A percentile compares a stretch with the other conserved stretches of the same genome.
Evolutionary conservation across 2,329 filamentous ascomycete species (phyloP).

Genomic region (Sporothrix brunneoviolacea): DNA sequence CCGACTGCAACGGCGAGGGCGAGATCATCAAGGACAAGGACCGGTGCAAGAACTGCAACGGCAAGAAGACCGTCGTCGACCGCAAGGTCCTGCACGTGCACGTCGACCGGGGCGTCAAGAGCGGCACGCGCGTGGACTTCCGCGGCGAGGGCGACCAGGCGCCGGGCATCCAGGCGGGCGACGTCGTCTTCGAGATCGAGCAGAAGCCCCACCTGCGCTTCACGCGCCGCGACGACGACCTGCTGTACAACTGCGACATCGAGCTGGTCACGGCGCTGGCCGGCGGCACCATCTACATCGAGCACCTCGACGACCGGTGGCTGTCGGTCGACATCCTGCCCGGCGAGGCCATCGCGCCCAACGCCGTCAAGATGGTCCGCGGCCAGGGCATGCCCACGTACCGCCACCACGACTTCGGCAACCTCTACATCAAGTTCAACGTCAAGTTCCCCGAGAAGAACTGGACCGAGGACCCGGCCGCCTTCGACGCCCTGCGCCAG

Average conservation of each 20-base stretch:
- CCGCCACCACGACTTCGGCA: conserved; percentile 90
- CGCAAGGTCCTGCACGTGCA: conserved; percentile 97
- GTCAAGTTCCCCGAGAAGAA: conserved; percentile 90
- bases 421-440: conserved; percentile 94
- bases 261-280: conserved; percentile 92
- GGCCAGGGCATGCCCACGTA: conserved; percentile 97
- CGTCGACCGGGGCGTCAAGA: conserved; percentile 89
- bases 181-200: conserved; percentile 98
- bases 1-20: conserved; percentile 95
- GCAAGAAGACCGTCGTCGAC: conserved; percentile 97
- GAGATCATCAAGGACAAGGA: conserved; percentile 97
- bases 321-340: conserved; percentile 86
- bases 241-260: conserved; percentile 92
- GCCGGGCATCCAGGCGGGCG: conserved; percentile 85
- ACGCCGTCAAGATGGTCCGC: conserved; percentile 85
- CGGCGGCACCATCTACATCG: conserved; percentile 83
- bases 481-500: conserved; percentile 72
- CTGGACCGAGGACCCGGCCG: conserved; percentile 58
- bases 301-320: conserved; percentile 97
- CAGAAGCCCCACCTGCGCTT: conserved; percentile 97
- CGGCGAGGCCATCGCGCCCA: conserved; percentile 88
- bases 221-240: conserved; percentile 90
- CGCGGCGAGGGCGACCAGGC: conserved; percentile 93
- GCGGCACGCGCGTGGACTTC: conserved; percentile 95
- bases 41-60: conserved; percentile 90